These are phyloP conservation scores for Podospora pseudoanserina DNA, from an alignment of 495 filamentous ascomycete species.

Conservation along the genomic window DNA sequence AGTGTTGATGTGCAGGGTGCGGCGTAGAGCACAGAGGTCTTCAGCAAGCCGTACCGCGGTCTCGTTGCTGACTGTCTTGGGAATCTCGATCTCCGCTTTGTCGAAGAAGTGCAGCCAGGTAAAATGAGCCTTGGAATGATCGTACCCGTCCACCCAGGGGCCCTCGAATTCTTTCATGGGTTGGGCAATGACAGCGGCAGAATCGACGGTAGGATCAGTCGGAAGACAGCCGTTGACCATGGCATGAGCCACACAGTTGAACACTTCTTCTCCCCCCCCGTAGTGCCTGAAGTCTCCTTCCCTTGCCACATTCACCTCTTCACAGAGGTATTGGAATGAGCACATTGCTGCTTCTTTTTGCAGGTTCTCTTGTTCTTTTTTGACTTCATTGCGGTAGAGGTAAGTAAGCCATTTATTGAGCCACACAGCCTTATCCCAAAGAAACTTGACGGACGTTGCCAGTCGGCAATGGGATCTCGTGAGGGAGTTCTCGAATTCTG, in stretches of 20 bases:
- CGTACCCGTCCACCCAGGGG: not conserved
- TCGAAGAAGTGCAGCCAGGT: constrained; percentile 20
- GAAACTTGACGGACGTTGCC: constrained; percentile 14
- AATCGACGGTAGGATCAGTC: not conserved
- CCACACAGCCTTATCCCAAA: constrained; percentile 22
- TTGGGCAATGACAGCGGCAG: not conserved
- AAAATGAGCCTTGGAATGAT: not conserved
- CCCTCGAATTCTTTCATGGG: not conserved
- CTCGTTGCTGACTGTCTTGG: not conserved
- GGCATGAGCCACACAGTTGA: not conserved
- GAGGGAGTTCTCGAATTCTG: not conserved
- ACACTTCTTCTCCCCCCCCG: not conserved
- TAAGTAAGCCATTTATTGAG: constrained; percentile 7
- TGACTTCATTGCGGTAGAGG: not conserved
- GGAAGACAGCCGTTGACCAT: not conserved
- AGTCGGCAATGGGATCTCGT: not conserved
- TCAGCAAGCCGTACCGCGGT: constrained; percentile 7
- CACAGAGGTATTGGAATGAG: not conserved
- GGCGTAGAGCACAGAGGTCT: constrained; percentile 13
- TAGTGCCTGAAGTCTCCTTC: not conserved
- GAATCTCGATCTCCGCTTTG: not conserved
- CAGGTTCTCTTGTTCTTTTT: not conserved
- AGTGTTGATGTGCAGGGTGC: not conserved
- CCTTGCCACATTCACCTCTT: not conserved
- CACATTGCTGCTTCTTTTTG: not conserved